These are phyloP conservation scores for Antitrichia curtipendula DNA, from an alignment of 225 moss, liverwort and hornwort genomes.

Conservation along the genomic window DNA sequence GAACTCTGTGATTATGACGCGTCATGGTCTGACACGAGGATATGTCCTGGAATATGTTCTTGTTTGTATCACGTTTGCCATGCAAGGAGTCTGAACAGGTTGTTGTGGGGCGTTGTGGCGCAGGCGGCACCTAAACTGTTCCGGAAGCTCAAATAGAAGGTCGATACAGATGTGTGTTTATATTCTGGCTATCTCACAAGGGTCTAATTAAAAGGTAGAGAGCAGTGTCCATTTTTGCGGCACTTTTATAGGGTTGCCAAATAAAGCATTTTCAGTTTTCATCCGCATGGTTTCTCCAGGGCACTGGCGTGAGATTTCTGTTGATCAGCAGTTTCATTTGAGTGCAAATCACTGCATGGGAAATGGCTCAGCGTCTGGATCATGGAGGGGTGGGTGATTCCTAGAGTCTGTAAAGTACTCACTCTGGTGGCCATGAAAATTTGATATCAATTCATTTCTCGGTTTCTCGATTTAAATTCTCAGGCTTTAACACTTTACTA, in stretches of 20 bases:
- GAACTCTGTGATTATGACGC: background rate
- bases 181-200: background rate
- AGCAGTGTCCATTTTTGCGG: conserved; percentile 8
- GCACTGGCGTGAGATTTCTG: background rate
- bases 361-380: background rate
- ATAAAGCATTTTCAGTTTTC: conserved; percentile 1
- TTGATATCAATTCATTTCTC: background rate
- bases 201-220: background rate
- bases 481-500: background rate
- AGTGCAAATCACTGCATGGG: background rate
- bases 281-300: background rate
- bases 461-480: background rate
- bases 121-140: conserved; percentile 55
- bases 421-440: background rate
- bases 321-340: background rate
- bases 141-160: conserved; percentile 32
- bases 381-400: background rate
- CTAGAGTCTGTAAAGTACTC: background rate
- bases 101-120: background rate
- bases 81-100: background rate
- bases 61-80: background rate
- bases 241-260: conserved; percentile 6
- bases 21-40: background rate
- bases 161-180: background rate
- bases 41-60: background rate